Conservation (phyloP, 2,329 filamentous ascomycete genomes). For the Cladorrhinum sp. region DNA sequence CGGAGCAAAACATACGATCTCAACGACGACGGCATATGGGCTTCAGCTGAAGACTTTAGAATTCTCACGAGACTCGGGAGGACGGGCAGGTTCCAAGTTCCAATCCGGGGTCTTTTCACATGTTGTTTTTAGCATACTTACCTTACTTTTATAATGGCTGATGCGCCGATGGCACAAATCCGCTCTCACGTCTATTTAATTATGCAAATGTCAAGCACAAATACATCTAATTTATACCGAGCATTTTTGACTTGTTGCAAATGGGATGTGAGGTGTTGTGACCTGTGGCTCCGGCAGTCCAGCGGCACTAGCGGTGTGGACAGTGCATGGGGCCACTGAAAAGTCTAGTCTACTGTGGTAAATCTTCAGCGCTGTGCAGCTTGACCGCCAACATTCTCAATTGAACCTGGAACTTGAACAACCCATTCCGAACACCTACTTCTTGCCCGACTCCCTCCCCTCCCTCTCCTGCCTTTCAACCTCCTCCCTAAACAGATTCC, state of each 20-base stretch:
- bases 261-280: not conserved
- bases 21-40: not conserved
- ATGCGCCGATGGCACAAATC: not conserved
- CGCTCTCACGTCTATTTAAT: not conserved
- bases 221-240: not conserved
- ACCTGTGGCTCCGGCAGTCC: not conserved
- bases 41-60: not conserved
- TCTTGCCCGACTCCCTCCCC: conserved; percentile 5
- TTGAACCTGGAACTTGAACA: not conserved
- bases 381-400: not conserved
- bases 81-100: not conserved
- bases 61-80: not conserved
- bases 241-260: not conserved
- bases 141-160: conserved; percentile 4
- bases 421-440: not conserved
- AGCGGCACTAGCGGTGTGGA: not conserved
- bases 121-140: not conserved
- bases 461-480: conserved; percentile 33
- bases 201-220: not conserved
- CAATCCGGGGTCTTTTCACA: not conserved
- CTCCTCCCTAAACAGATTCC: conserved; percentile 39
- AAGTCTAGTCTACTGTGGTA: not conserved
- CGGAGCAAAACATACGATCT: not conserved
- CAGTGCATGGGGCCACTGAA: not conserved
- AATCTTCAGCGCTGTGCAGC: not conserved